Evolutionary conservation across 2,329 filamentous ascomycete species (phyloP), one percentile per base, ranked within the genome.

Genomic region (Cadophora malorum): DNA sequence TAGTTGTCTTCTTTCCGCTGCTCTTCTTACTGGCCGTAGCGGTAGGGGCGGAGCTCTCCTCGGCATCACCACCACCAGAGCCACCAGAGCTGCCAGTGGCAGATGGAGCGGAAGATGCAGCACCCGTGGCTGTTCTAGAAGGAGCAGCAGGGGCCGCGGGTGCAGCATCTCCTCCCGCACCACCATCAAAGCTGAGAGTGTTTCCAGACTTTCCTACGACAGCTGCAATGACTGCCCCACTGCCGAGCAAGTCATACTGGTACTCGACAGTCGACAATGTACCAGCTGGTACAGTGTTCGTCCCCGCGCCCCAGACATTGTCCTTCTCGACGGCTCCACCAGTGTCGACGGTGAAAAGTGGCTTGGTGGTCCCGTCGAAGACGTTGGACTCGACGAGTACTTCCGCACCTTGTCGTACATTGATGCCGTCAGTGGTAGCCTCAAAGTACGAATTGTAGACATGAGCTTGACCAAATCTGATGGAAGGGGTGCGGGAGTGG

Each of bases 401-500:
- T 76, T 88, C 81, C 28, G 86, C 85, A 19, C 82, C 83, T 73
- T 83, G 80, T 66, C 85, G 84, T 63, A 84, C 83, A 80, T 88
- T 88, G 80, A 88, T 82, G 55, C 82, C 85, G 55, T 84, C 83
- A 58, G 78, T 80, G 63, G 79, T 76, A 71, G 83, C 73, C 72
- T 78, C 77, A 76, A 80, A 80, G 78, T 81, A 83, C 74, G 79
- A 82, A 81, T 86, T 88, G 81, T 83, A 86, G 74, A 86, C 76
- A 79, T 91, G 89, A 14, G 81, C 87, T 50, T 86, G 90, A 41
- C 89, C 89, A 80, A 91, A 91, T 72, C 89, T 87, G 77, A 90
- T 77, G 3, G 85, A 87, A 7, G 89, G 89, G 0, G 79, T 80
- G 65, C 89, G 88, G 7, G 85, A 88, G 82, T 89, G 87, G 76